Evolutionary conservation across 139 green algal genomes (phyloP).

Genomic region (Chlamydomonas eustigma): DNA sequence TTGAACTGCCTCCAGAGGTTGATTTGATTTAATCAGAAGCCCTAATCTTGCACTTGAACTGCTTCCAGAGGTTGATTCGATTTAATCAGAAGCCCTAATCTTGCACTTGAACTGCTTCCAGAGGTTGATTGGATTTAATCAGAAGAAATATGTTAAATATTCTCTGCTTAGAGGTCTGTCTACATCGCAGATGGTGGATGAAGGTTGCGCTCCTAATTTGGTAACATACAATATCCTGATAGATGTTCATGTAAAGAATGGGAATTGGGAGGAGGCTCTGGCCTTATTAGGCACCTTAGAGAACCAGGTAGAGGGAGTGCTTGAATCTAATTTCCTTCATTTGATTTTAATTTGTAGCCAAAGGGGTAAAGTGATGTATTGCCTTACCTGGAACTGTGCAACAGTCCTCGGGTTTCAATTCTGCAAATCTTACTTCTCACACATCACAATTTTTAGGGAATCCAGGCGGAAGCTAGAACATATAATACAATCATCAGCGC

Average conservation of each 20-base stretch:
- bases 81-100: no score
- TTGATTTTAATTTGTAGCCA: no score
- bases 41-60: no score
- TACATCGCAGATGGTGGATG: slow-evolving; percentile 46
- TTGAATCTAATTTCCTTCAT: background rate
- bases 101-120: no score
- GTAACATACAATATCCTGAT: slow-evolving; percentile 81
- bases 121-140: no score
- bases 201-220: slow-evolving; percentile 59
- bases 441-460: slow-evolving; percentile 42
- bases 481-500: slow-evolving; percentile 87
- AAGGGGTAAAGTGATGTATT: background rate
- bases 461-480: slow-evolving; percentile 75
- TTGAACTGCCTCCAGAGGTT: no score
- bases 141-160: no score
- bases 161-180: no score
- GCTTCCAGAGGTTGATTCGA: no score
- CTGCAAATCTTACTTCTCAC: background rate
- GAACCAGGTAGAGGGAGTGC: slow-evolving; percentile 47
- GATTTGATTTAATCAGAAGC: no score
- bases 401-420: no score
- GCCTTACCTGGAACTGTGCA: background rate
- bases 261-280: slow-evolving; percentile 54
- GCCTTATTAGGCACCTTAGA: slow-evolving; percentile 65
- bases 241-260: slow-evolving; percentile 56